Evolutionary conservation across 108 stramenopile species (phyloP).

Genomic region (Bacterosira constricta): DNA sequence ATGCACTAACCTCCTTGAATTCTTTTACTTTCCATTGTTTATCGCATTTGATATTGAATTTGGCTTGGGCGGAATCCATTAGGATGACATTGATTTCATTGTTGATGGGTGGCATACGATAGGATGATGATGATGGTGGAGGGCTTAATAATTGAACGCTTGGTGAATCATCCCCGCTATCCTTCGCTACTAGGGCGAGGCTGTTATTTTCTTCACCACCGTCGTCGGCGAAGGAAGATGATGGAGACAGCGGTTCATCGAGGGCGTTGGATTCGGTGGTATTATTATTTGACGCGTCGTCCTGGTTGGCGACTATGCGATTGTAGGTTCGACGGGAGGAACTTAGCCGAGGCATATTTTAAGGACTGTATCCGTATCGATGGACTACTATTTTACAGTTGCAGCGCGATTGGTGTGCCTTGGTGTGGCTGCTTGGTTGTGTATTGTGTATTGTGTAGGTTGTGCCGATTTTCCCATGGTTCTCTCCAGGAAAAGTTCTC

Average conservation of each 20-base stretch:
- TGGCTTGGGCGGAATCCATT: slow-evolving; percentile 71
- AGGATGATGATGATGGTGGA: neutral
- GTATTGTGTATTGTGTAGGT: no score
- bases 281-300: neutral
- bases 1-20: slow-evolving; percentile 52
- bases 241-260: slow-evolving; percentile 21
- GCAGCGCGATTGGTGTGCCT: no score
- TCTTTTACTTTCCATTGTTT: slow-evolving; percentile 58
- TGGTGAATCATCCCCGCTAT: no score
- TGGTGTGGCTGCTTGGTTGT: no score
- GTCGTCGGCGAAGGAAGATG: slow-evolving; percentile 18
- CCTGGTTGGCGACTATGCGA: slow-evolving; percentile 17
- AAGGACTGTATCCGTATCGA: no score
- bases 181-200: neutral
- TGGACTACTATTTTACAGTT: no score
- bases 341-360: slow-evolving; percentile 25
- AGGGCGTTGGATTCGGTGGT: neutral
- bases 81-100: slow-evolving; percentile 54
- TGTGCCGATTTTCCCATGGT: no score
- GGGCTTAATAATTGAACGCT: no score
- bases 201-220: neutral
- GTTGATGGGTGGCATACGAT: neutral
- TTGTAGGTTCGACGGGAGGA: slow-evolving; percentile 28
- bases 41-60: slow-evolving; percentile 61
- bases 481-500: no score